phyloP scores from a whole-genome alignment of 805 yeast species.

The Blastobotrys americana region DNA sequence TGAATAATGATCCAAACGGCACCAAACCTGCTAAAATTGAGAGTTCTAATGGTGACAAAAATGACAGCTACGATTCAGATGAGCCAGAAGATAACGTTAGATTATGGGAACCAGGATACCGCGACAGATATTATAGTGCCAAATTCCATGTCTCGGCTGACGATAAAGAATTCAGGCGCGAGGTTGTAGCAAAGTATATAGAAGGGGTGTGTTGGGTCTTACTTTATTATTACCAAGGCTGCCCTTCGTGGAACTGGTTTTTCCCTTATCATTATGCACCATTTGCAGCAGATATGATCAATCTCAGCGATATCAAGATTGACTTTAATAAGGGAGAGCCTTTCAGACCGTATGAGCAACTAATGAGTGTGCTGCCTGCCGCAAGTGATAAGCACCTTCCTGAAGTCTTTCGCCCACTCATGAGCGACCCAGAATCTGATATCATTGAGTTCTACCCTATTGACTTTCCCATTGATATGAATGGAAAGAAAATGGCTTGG shows the following conservation, averaged over 20 bases:
- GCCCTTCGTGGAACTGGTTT: conserved; percentile 98
- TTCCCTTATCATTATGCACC: conserved; percentile 98
- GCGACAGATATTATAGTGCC: conserved; percentile 65
- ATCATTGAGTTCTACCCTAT: conserved; percentile 89
- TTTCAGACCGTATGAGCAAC: conserved; percentile 83
- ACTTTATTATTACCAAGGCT: conserved; percentile 90
- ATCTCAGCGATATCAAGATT: conserved; percentile 40
- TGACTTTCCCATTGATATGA: conserved; percentile 85
- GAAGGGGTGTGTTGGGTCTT: conserved; percentile 98
- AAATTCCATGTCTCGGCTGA: conserved; percentile 55
- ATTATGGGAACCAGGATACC: conserved; percentile 83
- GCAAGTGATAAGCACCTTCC: conserved; percentile 87
- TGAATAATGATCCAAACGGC: neutral
- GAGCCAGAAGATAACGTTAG: conserved; percentile 49
- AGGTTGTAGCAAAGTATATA: conserved; percentile 64
- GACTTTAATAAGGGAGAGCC: conserved; percentile 65
- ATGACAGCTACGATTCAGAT: conserved; percentile 30
- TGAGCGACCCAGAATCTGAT: conserved; percentile 72
- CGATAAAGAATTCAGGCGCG: conserved; percentile 44
- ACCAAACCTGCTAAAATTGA: neutral
- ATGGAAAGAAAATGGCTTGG: conserved; percentile 93
- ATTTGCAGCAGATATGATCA: conserved; percentile 79
- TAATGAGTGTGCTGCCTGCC: conserved; percentile 93
- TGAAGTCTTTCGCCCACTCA: conserved; percentile 66
- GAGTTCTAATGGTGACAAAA: conserved; percentile 2